Evolutionary conservation across 179 eudicot genomes (phyloP), one percentile per base, ranked within the genome.

Genomic region (Camellia oleifera): DNA sequence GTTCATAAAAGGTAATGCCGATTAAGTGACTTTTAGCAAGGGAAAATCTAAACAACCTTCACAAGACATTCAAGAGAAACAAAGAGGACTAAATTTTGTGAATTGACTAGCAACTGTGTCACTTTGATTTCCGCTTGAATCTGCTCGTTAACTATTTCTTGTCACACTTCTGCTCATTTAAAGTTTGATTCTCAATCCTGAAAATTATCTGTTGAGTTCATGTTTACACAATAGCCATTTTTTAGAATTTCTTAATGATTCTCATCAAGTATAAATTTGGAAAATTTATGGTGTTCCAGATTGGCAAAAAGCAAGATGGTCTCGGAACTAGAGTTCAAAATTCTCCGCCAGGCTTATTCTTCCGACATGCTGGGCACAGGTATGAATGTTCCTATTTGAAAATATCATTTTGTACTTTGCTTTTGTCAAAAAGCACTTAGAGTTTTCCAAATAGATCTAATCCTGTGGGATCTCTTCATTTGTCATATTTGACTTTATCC

Each of bases 341-440:
- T 84, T 20, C 80, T 82, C 87, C 90, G 18, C 75, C 83, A 44
- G 90, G 88, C 45, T 82, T 88, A 77, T 84, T 88, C 71, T 88
- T 88, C 75, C 87, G 78, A 53, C 90, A 88, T 82, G 82, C 87
- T 80, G 90, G 90, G 63, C 90, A 88, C 81, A 86, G 90, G 90
- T 88, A 44, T 66, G 57, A 56, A 46, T 73, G 63, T 15, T 74
- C 13, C 5, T 56, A 23, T 52, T 77, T 42, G n/a, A 42, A 40
- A 50, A 54, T 4, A 10, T 60, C 12, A 40, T 70, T 79, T 69
- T 17, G 8, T 68, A 23, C 53, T 54, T 18, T 5, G 60, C 42
- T n/a, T 4, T 77, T 64, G 44, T 78, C 11, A 11, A 18, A 44
- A 4, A 40, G 32, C n/a, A 8, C 45, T 1, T 1, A 15, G 40